phyloP scores from a whole-genome alignment of 2,329 filamentous ascomycete genomes.

The Neurospora sp. region DNA sequence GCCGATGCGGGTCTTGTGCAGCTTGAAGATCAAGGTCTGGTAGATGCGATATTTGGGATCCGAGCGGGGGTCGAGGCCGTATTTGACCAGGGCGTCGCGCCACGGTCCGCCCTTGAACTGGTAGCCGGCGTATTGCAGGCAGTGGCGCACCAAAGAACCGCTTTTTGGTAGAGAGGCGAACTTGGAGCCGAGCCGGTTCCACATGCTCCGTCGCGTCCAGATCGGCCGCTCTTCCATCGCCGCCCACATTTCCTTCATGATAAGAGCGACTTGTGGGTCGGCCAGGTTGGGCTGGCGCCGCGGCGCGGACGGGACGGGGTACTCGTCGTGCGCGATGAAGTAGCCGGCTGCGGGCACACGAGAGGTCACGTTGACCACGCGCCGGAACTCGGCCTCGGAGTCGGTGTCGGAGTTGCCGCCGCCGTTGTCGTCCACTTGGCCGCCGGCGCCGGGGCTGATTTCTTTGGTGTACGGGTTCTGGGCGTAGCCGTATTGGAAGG shows the following conservation, averaged over 20 bases:
- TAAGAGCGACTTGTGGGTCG: conserved; percentile 50
- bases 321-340: conserved; percentile 50
- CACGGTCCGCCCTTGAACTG: conserved; percentile 89
- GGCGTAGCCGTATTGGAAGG: conserved; percentile 72
- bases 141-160: conserved; percentile 57
- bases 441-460: conserved; percentile 6
- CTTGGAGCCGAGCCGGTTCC: conserved; percentile 53
- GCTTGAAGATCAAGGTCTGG: conserved; percentile 81
- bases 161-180: conserved; percentile 28
- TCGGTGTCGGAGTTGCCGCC: conserved; percentile 38
- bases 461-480: conserved; percentile 68
- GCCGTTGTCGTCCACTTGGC: conserved; percentile 4
- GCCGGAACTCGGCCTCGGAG: conserved; percentile 29
- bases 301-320: conserved; percentile 54
- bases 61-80: conserved; percentile 75
- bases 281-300: conserved; percentile 47
- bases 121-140: conserved; percentile 78
- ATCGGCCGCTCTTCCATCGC: conserved; percentile 69
- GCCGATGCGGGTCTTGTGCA: conserved; percentile 43
- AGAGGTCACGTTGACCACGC: conserved; percentile 47
- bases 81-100: conserved; percentile 77
- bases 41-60: conserved; percentile 71
- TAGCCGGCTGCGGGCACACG: conserved; percentile 47
- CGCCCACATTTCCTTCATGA: conserved; percentile 53
- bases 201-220: conserved; percentile 75